Evolutionary conservation across 2,329 filamentous ascomycete genomes (phyloP).

Genomic region (Aspergillus novofumigatus): DNA sequence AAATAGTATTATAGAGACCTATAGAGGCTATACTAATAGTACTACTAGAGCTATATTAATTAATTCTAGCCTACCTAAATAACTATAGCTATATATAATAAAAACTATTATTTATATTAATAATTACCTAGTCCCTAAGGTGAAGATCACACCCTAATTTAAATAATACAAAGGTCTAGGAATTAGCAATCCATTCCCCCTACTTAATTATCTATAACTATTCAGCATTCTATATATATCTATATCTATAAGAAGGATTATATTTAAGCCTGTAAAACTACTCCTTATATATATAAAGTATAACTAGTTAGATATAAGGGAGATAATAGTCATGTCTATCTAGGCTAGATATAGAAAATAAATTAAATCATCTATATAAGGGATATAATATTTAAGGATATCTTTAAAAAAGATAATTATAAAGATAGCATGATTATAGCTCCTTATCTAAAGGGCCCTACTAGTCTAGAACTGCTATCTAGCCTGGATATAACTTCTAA

Average conservation of each 20-base stretch:
- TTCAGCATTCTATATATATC: too few relatives aligned
- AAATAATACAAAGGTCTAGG: too few relatives aligned
- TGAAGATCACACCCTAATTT: too few relatives aligned
- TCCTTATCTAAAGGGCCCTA: background rate
- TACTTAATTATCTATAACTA: too few relatives aligned
- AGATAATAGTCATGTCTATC: background rate
- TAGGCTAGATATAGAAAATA: background rate
- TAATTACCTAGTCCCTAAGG: too few relatives aligned
- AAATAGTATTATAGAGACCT: background rate
- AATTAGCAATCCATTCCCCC: too few relatives aligned
- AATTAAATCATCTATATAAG: background rate
- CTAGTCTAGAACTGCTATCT: background rate
- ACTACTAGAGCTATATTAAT: too few relatives aligned
- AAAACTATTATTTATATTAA: too few relatives aligned
- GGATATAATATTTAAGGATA: background rate
- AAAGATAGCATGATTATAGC: background rate
- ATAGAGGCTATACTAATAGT: too few relatives aligned
- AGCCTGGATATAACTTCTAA: background rate
- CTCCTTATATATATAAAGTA: background rate
- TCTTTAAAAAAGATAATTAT: background rate
- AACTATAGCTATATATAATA: too few relatives aligned
- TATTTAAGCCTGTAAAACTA: background rate
- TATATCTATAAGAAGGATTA: too few relatives aligned
- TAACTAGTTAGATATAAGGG: background rate
- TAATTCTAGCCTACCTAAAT: too few relatives aligned